phyloP scores from a whole-genome alignment of 768 basidiomycete genomes.

The Pholiota conissans region DNA sequence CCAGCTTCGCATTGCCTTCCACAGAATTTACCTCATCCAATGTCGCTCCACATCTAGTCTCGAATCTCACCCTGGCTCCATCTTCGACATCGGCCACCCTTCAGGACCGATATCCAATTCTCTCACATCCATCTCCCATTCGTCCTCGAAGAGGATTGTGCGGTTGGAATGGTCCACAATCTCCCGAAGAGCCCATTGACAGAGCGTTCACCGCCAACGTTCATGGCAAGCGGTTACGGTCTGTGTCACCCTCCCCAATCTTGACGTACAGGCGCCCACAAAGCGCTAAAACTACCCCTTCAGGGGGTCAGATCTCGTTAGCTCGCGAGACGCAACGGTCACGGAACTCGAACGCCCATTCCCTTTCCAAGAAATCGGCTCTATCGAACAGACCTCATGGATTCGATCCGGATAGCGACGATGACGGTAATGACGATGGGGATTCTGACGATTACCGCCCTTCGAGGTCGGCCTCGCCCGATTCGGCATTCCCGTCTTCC shows the following conservation, averaged over 20 bases:
- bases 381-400: neutral
- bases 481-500: neutral
- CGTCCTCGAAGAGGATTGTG: conserved; percentile 11
- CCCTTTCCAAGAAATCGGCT: neutral
- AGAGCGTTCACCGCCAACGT: neutral
- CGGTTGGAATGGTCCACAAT: conserved; percentile 13
- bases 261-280: conserved; percentile 3
- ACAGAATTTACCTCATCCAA: neutral
- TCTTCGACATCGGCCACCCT: conserved; percentile 3
- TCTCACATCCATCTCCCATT: conserved; percentile 4
- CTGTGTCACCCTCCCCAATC: conserved; percentile 1
- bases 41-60: neutral
- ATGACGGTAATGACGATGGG: conserved; percentile 25
- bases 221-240: conserved; percentile 5
- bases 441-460: conserved; percentile 32
- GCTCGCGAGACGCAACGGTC: neutral
- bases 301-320: neutral
- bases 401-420: conserved; percentile 14
- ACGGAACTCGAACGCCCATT: neutral
- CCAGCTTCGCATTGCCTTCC: neutral
- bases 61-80: neutral
- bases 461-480: conserved; percentile 10
- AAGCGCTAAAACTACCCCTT: neutral
- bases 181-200: neutral
- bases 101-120: conserved; percentile 9